Evolutionary conservation across 768 basidiomycete species (phyloP), one percentile per base, ranked within the genome.

Genomic region (Hydnomerulius pinastri): DNA sequence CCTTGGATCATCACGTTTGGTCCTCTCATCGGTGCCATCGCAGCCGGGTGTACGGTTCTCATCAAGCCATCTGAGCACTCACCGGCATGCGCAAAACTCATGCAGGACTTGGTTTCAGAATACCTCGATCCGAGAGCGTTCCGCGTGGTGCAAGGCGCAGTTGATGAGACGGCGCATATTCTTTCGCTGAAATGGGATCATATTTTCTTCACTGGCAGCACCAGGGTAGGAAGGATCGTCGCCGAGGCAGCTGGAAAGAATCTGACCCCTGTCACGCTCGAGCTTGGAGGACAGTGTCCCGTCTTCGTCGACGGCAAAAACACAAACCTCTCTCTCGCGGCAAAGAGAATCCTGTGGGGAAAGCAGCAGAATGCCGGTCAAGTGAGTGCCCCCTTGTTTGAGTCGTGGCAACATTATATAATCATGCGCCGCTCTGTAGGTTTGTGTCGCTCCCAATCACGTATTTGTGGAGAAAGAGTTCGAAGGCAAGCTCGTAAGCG

Each of bases 351-450:
- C 33, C 64, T 85, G n/a, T 83, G 77, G 75, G 85, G 80, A 0
- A 86, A 86, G 62, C 64, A 66, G 4, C 69, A 68, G 46, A 87
- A 87, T 56, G 71, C 78, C n/a, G 86, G 86, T 2, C 85, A 85
- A 72, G 76, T 74, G 35, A 30, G 62, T 37, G n/a, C n/a, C n/a
- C 6, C 17, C 15, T 6, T 12, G 32, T n/a, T 11, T 15, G 24
- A 13, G 37, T 7, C 29, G 6, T 6, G 12, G 15, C 10, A 8
- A n/a, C 15, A 3, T 35, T 18, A 46, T n/a, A 29, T 36, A 25
- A 29, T 21, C 9, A 24, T 35, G 18, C 15, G 10, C 9, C 21
- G 11, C 18, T 46, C 13, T 23, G 12, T 20, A 69, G 67, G 58
- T 70, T 36, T 71, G 71, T 47, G 61, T 70, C 13, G 51, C 60